A percentile compares a stretch with the other conserved stretches of the same genome.
phyloP scores from a whole-genome alignment of 139 green algal species.

The Helicosporidium sp. region DNA sequence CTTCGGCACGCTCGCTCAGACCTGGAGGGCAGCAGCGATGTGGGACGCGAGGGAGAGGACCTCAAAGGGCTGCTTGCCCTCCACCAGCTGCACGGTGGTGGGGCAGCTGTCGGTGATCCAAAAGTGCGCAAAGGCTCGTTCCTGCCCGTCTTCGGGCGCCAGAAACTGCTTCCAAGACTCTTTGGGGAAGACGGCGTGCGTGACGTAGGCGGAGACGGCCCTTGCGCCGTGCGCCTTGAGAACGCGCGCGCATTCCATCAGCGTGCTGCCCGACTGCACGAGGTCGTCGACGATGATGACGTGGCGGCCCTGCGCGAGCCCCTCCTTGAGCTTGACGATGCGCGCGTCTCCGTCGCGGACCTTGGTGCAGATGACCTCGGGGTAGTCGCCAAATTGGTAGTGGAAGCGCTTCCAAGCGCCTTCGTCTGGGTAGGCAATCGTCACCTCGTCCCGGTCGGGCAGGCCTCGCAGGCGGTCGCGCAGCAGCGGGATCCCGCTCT shows the following conservation, averaged over 20 bases:
- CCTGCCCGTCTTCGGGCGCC: conserved; percentile 17
- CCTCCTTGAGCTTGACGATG: conserved; percentile 89
- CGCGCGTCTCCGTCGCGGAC: conserved; percentile 84
- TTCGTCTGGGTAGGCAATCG: conserved; percentile 94
- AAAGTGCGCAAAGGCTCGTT: conserved; percentile 41
- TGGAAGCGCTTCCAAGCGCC: conserved; percentile 97
- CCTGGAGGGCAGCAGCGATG: conserved; percentile 78
- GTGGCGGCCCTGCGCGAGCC: conserved; percentile 60
- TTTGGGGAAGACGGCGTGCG: conserved; percentile 91
- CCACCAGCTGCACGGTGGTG: conserved; percentile 46
- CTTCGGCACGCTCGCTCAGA: conserved; percentile 38
- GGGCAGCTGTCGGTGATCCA: conserved; percentile 92
- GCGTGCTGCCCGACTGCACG: conserved; percentile 83
- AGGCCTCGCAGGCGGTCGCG: conserved; percentile 37
- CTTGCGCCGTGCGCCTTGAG: conserved; percentile 33
- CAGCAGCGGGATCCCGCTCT: conserved; percentile 75
- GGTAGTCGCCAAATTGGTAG: conserved; percentile 73
- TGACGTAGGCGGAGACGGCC: conserved; percentile 79
- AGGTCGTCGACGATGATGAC: conserved; percentile 97
- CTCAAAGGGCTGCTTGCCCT: conserved; percentile 61
- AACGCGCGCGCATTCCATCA: conserved; percentile 86
- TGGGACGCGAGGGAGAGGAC: conserved; percentile 67
- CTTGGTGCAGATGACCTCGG: conserved; percentile 95
- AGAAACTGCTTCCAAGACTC: conserved; percentile 64
- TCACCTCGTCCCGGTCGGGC: conserved; percentile 61